Conservation (phyloP, 306 rosid genomes). For the Calophaca sinica region DNA sequence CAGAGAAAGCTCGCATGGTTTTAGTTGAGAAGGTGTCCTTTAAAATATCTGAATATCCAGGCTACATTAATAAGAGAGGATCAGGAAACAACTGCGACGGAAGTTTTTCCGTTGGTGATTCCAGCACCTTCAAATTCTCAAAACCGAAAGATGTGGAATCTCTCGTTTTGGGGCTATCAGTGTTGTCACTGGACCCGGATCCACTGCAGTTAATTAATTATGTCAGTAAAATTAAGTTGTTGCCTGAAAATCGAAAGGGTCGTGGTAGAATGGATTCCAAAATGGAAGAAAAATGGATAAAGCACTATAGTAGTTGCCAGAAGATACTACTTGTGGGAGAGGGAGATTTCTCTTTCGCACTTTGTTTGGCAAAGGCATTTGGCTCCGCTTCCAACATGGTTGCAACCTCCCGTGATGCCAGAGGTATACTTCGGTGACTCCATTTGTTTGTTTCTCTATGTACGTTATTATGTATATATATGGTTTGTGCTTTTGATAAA, state of each 20-base stretch:
- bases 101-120: conserved; percentile 42
- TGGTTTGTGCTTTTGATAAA: too few relatives aligned
- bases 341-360: conserved; percentile 64
- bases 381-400: conserved; percentile 51
- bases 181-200: background rate
- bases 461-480: too few relatives aligned
- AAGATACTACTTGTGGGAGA: conserved; percentile 61
- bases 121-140: conserved; percentile 49
- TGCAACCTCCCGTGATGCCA: conserved; percentile 57
- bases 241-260: too few relatives aligned
- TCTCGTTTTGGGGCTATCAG: background rate
- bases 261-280: too few relatives aligned
- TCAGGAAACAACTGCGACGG: background rate
- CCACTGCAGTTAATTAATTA: background rate
- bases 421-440: conserved; percentile 1
- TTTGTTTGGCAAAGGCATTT: conserved; percentile 51
- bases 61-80: conserved; percentile 47
- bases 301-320: conserved; percentile 46
- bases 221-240: background rate
- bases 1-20: conserved; percentile 16
- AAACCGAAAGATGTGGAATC: background rate
- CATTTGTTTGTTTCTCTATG: background rate
- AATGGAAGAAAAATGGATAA: conserved; percentile 42
- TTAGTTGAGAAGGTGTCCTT: conserved; percentile 35
- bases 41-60: background rate